Conservation (phyloP, 2,329 filamentous ascomycete genomes). For the Fusarium concolor region DNA sequence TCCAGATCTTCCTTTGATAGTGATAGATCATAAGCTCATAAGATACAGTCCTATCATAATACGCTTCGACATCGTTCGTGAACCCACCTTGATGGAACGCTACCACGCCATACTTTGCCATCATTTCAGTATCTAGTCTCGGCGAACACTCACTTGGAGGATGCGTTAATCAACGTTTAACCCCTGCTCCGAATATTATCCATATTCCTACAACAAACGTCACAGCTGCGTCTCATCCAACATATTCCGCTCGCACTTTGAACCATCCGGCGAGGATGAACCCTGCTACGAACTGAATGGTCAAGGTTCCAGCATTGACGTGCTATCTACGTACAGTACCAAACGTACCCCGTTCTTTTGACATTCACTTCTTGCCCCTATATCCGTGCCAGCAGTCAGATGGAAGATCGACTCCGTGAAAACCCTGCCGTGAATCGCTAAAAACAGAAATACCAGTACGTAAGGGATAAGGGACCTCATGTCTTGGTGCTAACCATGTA, state of each 20-base stretch:
- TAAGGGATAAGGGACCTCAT: background rate
- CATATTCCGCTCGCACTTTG: slow-evolving; percentile 3
- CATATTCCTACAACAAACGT: slow-evolving; percentile 3
- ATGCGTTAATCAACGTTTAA: background rate
- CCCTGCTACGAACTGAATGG: slow-evolving; percentile 15
- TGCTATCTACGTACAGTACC: background rate
- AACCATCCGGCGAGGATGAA: slow-evolving; percentile 4
- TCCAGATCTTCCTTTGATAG: background rate
- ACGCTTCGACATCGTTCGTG: background rate
- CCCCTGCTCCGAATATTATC: background rate
- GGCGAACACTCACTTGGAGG: background rate
- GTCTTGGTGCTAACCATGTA: slow-evolving; percentile 9
- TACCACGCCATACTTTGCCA: background rate
- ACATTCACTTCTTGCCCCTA: background rate
- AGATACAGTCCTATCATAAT: no score
- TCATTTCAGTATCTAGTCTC: background rate
- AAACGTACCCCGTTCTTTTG: background rate
- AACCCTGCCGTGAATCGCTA: background rate
- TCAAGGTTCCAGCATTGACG: slow-evolving; percentile 1
- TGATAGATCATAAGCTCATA: background rate
- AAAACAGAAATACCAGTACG: background rate
- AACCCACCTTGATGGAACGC: background rate
- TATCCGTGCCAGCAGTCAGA: background rate
- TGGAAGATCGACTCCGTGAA: background rate
- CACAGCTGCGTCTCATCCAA: slow-evolving; percentile 15